Evolutionary conservation across 2,329 filamentous ascomycete genomes (phyloP), one percentile per base, ranked within the genome.

Genomic region (Sporothrix pseudoabietina): DNA sequence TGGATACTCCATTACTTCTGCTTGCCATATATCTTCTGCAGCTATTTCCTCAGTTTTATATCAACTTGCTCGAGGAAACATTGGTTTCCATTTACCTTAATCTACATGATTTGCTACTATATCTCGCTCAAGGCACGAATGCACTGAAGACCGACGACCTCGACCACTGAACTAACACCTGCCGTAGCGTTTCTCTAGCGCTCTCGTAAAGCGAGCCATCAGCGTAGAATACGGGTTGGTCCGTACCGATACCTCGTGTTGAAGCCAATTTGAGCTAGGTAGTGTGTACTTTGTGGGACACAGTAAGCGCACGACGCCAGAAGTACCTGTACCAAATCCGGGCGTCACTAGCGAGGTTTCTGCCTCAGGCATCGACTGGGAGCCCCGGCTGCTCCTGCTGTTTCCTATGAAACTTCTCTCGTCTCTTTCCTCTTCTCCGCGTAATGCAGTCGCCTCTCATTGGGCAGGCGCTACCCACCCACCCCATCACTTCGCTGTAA

Each of bases 391-490:
- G 35, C 35, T 35, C 35, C 52, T 55, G 30, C 61, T 52, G 63
- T 12, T 8, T 7, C 19, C 26, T 30, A 39, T 73, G 66, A 55
- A 65, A 65, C 55, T 22, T 19, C 44, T 4, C 7, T 12, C 9
- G 35, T 35, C 35, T 35, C 35, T 35, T 35, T 35, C 35, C 35
- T 35, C 61, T 47, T 1, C 65, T 72, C 70, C 74, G 72, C 74
- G 74, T 72, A 74, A 72, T 72, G 49, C 65, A 66, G 52, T 41
- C 47, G 49, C 9, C 39, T 47, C 72, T 72, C 19, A 73, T 72
- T 74, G 74, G 72, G 19, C 19, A 39, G 5, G 44, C 16, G 26
- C 65, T 52, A 68, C 65, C 65, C 44, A 52, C 35, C 22, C 41
- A 35, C 44, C 44, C 12, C 47, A n/a, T 32, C 39, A 65, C n/a